Base-by-base conservation (phyloP, 805 yeast genomes). In the Candida ponderosae region DNA sequence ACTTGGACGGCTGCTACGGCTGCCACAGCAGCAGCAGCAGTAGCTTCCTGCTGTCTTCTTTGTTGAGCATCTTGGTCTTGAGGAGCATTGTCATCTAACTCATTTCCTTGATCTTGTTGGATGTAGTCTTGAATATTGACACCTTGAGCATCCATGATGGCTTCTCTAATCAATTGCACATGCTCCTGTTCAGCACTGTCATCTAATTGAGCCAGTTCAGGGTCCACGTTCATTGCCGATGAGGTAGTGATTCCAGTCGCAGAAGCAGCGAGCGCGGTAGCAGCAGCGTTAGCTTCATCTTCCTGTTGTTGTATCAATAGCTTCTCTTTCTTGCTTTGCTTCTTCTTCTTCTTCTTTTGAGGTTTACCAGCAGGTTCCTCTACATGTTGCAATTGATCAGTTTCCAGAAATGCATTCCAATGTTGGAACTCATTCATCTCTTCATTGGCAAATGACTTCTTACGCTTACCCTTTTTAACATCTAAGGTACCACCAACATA, bases 161-260 rank as follows among this genome's bases (percentile, higher is more conserved):
- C 85, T 33, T 80, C 85, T 41, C 79, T 76, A 10, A 79, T 87
- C 38, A 81, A 60, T 45, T 72, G 80, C 39, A 76, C 82, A 46
- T 77, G 82, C 31, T 75, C 79, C 4, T 67, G 47, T 15, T 71
- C 50, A 10, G 64, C 48, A 4, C 62, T 45, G 33, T 59, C 66
- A 47, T 70, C 78, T 19, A 72, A 41, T 26, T 70, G 71, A 9
- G 77, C 72, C 29, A 77, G 50, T 45, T 71, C 81, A 0, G 81
- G 81, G 50, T 76, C 81, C 26, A 76, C 80, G 26, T 68, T 72
- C n/a, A n/a, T n/a, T n/a, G n/a, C n/a, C n/a, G n/a, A n/a, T n/a
- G n/a, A n/a, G 32, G 59, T 35, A 39, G 52, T 47, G 18, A 15
- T 29, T 21, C 23, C 5, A 18, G 36, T 14, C 5, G 16, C 15